Conservation (phyloP, 225 moss, liverwort and hornwort genomes). For the Bryum argenteum region DNA sequence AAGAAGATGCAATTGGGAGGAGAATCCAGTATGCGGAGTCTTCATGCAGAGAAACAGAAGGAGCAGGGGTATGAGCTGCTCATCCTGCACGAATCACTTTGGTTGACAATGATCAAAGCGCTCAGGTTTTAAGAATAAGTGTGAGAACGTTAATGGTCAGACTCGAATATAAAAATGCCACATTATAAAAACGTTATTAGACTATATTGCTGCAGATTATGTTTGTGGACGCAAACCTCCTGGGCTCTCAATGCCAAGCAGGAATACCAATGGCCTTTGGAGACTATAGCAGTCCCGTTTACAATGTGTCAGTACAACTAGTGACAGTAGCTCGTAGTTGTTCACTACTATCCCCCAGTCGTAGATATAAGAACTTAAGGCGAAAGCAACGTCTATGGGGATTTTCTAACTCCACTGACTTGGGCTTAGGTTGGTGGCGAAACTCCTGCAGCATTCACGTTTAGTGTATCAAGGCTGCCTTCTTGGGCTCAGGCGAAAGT, state of each 20-base stretch:
- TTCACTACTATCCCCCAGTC: not conserved
- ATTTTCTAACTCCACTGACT: not conserved
- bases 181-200: not conserved
- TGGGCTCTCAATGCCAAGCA: slow-evolving; percentile 1
- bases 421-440: slow-evolving; percentile 35
- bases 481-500: slow-evolving; percentile 71
- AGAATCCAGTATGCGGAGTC: slow-evolving; percentile 17
- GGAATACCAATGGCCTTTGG: not conserved
- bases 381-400: not conserved
- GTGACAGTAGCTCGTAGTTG: not conserved
- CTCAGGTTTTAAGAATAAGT: not conserved
- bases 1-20: slow-evolving; percentile 19
- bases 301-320: not conserved
- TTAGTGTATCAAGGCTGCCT: slow-evolving; percentile 65
- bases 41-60: slow-evolving; percentile 20
- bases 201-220: not conserved
- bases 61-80: slow-evolving; percentile 32
- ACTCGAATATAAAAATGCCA: not conserved
- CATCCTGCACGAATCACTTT: slow-evolving; percentile 6
- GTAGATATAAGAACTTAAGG: not conserved
- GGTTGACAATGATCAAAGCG: not conserved
- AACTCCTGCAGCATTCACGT: slow-evolving; percentile 63
- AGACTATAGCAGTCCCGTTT: not conserved
- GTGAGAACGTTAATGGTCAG: not conserved
- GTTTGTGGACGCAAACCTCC: not conserved